Evolutionary conservation across 1,139 yeast genomes (phyloP).

Genomic region (Ashbya aceris): DNA sequence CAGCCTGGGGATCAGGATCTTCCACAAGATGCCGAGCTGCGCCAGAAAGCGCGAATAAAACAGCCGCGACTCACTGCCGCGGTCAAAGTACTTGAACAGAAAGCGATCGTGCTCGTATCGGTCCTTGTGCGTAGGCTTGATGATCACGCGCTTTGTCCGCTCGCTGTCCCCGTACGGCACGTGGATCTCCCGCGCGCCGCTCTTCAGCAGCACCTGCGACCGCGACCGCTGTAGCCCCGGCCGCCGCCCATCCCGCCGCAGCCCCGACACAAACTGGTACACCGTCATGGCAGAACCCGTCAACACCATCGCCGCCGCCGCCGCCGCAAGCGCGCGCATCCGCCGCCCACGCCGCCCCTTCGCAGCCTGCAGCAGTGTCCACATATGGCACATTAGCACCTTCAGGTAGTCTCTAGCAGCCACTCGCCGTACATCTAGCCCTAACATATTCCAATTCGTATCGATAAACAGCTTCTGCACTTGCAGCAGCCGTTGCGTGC

Average conservation of each 20-base stretch:
- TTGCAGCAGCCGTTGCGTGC: slow-evolving; percentile 1
- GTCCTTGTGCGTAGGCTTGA: slow-evolving; percentile 34
- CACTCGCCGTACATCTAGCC: slow-evolving; percentile 16
- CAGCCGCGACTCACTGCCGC: slow-evolving; percentile 29
- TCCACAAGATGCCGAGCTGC: slow-evolving; percentile 71
- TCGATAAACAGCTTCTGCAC: slow-evolving; percentile 6
- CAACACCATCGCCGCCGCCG: neutral
- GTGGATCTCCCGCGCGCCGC: slow-evolving; percentile 50
- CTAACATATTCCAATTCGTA: slow-evolving; percentile 10
- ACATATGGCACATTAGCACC: slow-evolving; percentile 17
- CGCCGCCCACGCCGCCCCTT: slow-evolving; percentile 15
- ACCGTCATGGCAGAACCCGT: slow-evolving; percentile 4
- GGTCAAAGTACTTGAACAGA: slow-evolving; percentile 31
- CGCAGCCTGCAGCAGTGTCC: slow-evolving; percentile 16
- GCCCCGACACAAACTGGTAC: slow-evolving; percentile 9
- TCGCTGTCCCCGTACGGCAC: slow-evolving; percentile 35
- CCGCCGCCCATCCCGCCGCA: slow-evolving; percentile 7
- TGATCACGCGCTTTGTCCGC: slow-evolving; percentile 29
- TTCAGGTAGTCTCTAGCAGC: slow-evolving; percentile 12
- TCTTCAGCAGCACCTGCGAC: slow-evolving; percentile 32
- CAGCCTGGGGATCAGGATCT: slow-evolving; percentile 68
- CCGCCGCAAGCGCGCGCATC: slow-evolving; percentile 17
- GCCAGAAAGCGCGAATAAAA: slow-evolving; percentile 62
- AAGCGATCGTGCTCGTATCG: slow-evolving; percentile 34
- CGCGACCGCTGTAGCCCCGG: slow-evolving; percentile 19